Conservation (phyloP, 768 basidiomycete species). For the Pisolithus microcarpus region DNA sequence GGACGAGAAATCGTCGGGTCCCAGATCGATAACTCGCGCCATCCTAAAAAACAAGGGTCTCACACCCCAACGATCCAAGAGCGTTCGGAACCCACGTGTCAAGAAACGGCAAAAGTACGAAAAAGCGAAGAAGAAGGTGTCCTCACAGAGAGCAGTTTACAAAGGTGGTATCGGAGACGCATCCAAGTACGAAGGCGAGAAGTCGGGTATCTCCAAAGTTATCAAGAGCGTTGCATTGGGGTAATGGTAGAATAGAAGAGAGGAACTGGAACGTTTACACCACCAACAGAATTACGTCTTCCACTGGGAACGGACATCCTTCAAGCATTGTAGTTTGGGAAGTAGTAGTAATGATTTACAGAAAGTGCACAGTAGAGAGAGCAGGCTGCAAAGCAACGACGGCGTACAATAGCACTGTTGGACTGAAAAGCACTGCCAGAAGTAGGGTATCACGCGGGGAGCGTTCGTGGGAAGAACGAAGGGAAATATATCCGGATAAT, state of each 20-base stretch:
- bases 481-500: neutral
- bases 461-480: conserved; percentile 2
- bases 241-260: conserved; percentile 16
- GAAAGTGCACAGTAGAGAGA: neutral
- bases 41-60: conserved; percentile 94
- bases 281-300: neutral
- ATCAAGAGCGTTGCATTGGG: conserved; percentile 78
- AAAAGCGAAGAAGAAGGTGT: conserved; percentile 88
- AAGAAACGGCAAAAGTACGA: conserved; percentile 94
- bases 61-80: conserved; percentile 83
- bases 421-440: neutral
- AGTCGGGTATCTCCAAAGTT: conserved; percentile 85
- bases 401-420: neutral
- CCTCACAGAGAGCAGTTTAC: conserved; percentile 88
- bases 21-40: conserved; percentile 80
- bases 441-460: neutral
- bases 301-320: neutral
- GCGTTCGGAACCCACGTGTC: conserved; percentile 92
- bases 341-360: neutral
- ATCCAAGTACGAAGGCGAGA: conserved; percentile 84
- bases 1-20: conserved; percentile 51
- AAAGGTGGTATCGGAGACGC: conserved; percentile 75
- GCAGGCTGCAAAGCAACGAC: neutral
- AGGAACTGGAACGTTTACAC: neutral
- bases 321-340: neutral